These are phyloP conservation scores for Maudiozyma serrabonitensis DNA, from an alignment of 805 yeast genomes.

Conservation along the genomic window DNA sequence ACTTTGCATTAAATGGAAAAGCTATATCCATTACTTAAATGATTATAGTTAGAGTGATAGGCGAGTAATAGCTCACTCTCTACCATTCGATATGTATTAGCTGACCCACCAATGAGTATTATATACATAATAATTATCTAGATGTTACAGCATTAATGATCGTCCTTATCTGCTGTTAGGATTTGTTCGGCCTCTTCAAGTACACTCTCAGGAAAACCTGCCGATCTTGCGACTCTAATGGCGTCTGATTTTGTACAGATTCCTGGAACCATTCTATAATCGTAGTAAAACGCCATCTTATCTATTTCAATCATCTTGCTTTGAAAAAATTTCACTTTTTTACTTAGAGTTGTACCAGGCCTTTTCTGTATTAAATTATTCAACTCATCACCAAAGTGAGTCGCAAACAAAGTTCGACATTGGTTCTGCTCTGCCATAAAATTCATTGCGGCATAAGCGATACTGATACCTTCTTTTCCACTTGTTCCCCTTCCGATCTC, in stretches of 20 bases:
- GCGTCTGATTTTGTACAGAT: conserved; percentile 72
- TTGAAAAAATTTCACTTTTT: conserved; percentile 15
- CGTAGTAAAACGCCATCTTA: conserved; percentile 22
- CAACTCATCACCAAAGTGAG: conserved; percentile 64
- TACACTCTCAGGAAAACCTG: conserved; percentile 65
- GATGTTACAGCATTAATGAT: neutral
- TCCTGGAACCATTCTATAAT: conserved; percentile 56
- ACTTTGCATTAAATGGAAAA: too few species aligned
- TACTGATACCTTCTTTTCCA: conserved; percentile 72
- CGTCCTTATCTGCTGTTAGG: neutral
- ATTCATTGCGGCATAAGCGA: conserved; percentile 67
- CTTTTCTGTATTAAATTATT: conserved; percentile 31
- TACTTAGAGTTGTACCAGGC: conserved; percentile 15
- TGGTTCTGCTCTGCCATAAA: conserved; percentile 44
- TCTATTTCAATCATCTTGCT: conserved; percentile 21
- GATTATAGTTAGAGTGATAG: too few species aligned
- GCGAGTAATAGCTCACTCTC: too few species aligned
- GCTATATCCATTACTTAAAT: too few species aligned
- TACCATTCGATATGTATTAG: too few species aligned
- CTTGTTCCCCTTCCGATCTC: conserved; percentile 90
- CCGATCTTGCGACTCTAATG: conserved; percentile 60
- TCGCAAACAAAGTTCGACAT: conserved; percentile 78
- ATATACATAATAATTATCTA: neutral
- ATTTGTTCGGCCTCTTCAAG: conserved; percentile 37
- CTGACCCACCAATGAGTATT: too few species aligned